Evolutionary conservation across 2,329 filamentous ascomycete species (phyloP).

Genomic region (Penicillium sp.): DNA sequence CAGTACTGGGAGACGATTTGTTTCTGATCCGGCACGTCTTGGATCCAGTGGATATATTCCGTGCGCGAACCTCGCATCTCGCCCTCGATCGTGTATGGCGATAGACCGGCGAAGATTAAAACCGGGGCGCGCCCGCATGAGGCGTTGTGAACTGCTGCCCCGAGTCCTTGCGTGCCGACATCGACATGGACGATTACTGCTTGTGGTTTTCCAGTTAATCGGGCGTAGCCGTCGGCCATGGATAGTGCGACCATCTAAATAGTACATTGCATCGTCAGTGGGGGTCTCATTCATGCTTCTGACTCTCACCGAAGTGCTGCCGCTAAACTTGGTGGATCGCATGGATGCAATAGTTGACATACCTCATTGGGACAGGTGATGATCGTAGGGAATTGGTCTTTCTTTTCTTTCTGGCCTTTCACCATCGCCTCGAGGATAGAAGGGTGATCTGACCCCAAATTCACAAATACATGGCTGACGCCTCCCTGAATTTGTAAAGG

Average conservation of each 20-base stretch:
- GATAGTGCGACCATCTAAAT: constrained; percentile 76
- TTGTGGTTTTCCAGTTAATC: constrained; percentile 69
- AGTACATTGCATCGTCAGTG: not conserved
- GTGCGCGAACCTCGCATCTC: constrained; percentile 74
- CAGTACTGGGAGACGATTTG: constrained; percentile 82
- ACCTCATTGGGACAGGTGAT: constrained; percentile 81
- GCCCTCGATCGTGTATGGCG: constrained; percentile 73
- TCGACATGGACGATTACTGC: constrained; percentile 79
- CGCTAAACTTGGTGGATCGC: not conserved
- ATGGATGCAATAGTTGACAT: constrained; percentile 21
- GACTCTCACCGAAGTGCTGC: constrained; percentile 9
- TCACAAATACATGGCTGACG: constrained; percentile 53
- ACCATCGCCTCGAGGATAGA: constrained; percentile 78
- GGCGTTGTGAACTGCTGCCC: constrained; percentile 75
- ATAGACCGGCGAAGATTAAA: constrained; percentile 74
- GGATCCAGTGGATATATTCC: constrained; percentile 84
- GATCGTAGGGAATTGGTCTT: constrained; percentile 65
- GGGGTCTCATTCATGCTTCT: not conserved
- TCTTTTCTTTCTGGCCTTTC: constrained; percentile 67
- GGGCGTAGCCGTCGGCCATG: constrained; percentile 78
- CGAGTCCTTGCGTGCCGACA: constrained; percentile 76
- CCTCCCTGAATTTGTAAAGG: constrained; percentile 39
- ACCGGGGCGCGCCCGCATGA: constrained; percentile 72
- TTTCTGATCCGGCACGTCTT: constrained; percentile 79
- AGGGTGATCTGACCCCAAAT: constrained; percentile 61